These are phyloP conservation scores for Paramecium primaurelia DNA, from an alignment of 73 alveolate species.

Conservation along the genomic window DNA sequence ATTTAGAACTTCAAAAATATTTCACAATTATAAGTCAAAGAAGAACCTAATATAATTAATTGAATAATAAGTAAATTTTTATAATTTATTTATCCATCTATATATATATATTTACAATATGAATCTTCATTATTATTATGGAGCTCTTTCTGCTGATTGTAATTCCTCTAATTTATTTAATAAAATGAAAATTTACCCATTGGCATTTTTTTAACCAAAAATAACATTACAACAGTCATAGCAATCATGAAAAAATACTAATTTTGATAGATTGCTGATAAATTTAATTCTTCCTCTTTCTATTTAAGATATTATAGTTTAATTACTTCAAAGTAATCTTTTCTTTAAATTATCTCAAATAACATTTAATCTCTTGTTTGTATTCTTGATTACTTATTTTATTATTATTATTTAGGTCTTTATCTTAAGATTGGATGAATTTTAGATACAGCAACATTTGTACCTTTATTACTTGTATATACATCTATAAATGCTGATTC, in stretches of 20 bases:
- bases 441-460: background rate
- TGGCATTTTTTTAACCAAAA: constrained; percentile 33
- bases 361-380: background rate
- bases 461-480: background rate
- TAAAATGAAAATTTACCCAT: background rate
- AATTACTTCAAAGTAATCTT: constrained; percentile 27
- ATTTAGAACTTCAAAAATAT: constrained; percentile 13
- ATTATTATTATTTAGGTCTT: background rate
- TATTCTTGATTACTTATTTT: background rate
- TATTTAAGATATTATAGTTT: background rate
- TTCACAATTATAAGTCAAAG: background rate
- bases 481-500: constrained; percentile 42
- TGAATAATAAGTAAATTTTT: background rate
- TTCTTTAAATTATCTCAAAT: background rate
- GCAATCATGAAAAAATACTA: background rate
- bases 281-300: constrained; percentile 21
- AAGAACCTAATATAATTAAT: background rate
- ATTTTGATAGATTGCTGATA: background rate
- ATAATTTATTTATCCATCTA: background rate
- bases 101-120: background rate
- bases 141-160: background rate
- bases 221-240: background rate
- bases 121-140: background rate
- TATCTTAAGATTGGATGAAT: background rate
- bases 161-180: background rate